Conservation (phyloP, 139 green algal species). For the Gonium pectorale region DNA sequence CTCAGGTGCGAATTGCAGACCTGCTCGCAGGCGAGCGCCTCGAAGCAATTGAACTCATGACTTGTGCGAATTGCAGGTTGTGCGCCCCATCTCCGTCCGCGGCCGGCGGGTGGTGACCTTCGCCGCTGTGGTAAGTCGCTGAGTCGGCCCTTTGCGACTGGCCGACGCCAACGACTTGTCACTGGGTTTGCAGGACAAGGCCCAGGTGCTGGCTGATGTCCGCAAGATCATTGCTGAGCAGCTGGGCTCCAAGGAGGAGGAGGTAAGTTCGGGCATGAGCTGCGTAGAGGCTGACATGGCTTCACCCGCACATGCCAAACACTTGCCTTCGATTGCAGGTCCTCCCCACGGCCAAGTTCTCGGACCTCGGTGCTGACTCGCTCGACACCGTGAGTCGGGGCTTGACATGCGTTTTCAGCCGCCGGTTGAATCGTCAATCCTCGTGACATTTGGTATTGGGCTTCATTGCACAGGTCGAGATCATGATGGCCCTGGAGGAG, state of each 20-base stretch:
- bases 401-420: too few species aligned
- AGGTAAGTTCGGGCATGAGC: slow-evolving; percentile 68
- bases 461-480: slow-evolving; percentile 96
- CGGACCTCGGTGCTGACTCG: slow-evolving; percentile 96
- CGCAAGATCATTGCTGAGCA: slow-evolving; percentile 94
- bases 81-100: slow-evolving; percentile 25
- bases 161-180: neutral
- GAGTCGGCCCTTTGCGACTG: too few species aligned
- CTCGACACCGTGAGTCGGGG: slow-evolving; percentile 93
- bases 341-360: slow-evolving; percentile 90
- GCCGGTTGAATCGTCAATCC: too few species aligned
- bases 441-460: too few species aligned
- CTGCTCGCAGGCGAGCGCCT: neutral
- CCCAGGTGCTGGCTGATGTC: slow-evolving; percentile 88
- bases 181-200: slow-evolving; percentile 74
- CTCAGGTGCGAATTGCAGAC: neutral
- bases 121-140: slow-evolving; percentile 41
- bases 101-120: slow-evolving; percentile 45
- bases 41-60: neutral
- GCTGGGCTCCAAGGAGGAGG: slow-evolving; percentile 91
- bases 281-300: neutral
- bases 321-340: slow-evolving; percentile 78
- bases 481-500: slow-evolving; percentile 99
- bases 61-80: neutral
- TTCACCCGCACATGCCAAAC: neutral